Conservation (phyloP, 257 asterid genomes). For the Scutellaria galericulata region DNA sequence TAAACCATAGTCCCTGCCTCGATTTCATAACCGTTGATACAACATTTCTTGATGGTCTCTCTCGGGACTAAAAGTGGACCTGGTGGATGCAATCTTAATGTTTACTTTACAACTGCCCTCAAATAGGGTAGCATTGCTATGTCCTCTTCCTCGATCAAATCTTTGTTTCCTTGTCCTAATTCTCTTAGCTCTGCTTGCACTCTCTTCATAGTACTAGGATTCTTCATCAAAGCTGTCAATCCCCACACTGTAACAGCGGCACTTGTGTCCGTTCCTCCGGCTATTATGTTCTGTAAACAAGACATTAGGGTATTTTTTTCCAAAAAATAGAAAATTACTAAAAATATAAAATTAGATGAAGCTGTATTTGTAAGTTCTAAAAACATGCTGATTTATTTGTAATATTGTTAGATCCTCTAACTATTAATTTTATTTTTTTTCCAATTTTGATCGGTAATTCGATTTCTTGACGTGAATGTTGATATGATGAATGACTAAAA, state of each 20-base stretch:
- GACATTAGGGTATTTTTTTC: too few relatives aligned
- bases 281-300: conserved; percentile 38
- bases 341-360: too few relatives aligned
- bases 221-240: conserved; percentile 36
- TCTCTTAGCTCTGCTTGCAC: conserved; percentile 38
- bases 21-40: conserved; percentile 30
- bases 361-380: too few relatives aligned
- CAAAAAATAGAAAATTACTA: too few relatives aligned
- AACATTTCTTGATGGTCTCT: conserved; percentile 32
- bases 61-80: conserved; percentile 35
- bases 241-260: conserved; percentile 37
- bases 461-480: too few relatives aligned
- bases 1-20: conserved; percentile 27
- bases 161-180: conserved; percentile 22
- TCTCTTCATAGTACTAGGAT: conserved; percentile 36
- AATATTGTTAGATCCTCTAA: too few relatives aligned
- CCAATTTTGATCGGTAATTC: too few relatives aligned
- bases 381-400: too few relatives aligned
- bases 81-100: conserved; percentile 35
- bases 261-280: conserved; percentile 38
- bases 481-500: too few relatives aligned
- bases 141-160: conserved; percentile 27
- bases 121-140: conserved; percentile 36
- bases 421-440: too few relatives aligned
- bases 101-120: conserved; percentile 40